phyloP scores from a whole-genome alignment of 192 early-diverging fungal species.

The Coemansia sp. region DNA sequence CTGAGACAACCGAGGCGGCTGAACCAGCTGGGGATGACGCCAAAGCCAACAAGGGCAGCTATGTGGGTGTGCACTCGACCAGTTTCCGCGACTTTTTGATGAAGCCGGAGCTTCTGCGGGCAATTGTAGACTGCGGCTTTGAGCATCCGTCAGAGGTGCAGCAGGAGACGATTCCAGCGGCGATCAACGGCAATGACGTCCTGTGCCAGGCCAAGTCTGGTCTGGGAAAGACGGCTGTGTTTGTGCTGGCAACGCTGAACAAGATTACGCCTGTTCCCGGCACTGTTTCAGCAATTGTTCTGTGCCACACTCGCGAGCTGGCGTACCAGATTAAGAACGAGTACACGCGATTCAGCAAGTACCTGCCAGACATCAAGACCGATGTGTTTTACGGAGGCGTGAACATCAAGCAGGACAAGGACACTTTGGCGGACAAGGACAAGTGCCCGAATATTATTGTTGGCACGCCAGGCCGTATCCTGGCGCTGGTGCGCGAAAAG shows the following conservation, averaged over 20 bases:
- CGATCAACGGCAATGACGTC: slow-evolving; percentile 95
- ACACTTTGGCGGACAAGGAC: slow-evolving; percentile 75
- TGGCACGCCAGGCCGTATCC: slow-evolving; percentile 93
- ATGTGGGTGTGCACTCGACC: slow-evolving; percentile 97
- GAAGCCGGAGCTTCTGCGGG: slow-evolving; percentile 91
- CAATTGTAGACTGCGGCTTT: slow-evolving; percentile 98
- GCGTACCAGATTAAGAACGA: slow-evolving; percentile 99
- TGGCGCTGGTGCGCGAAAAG: slow-evolving; percentile 84
- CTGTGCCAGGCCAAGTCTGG: slow-evolving; percentile 98
- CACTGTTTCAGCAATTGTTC: slow-evolving; percentile 83
- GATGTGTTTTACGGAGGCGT: slow-evolving; percentile 94
- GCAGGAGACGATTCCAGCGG: slow-evolving; percentile 97
- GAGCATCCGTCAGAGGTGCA: slow-evolving; percentile 99
- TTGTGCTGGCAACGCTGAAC: slow-evolving; percentile 92
- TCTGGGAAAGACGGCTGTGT: slow-evolving; percentile 99
- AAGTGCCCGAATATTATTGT: slow-evolving; percentile 96
- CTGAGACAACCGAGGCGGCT: slow-evolving; percentile 36
- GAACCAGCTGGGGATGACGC: slow-evolving; percentile 55
- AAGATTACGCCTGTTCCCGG: slow-evolving; percentile 83
- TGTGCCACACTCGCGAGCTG: slow-evolving; percentile 97
- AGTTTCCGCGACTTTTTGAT: slow-evolving; percentile 98
- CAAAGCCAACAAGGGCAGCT: slow-evolving; percentile 94
- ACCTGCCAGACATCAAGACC: slow-evolving; percentile 88
- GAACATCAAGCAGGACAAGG: slow-evolving; percentile 72
- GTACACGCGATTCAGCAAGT: slow-evolving; percentile 94